phyloP scores from a whole-genome alignment of 371 early-diverging fungal genomes.

The Zancudomyces culisetae region DNA sequence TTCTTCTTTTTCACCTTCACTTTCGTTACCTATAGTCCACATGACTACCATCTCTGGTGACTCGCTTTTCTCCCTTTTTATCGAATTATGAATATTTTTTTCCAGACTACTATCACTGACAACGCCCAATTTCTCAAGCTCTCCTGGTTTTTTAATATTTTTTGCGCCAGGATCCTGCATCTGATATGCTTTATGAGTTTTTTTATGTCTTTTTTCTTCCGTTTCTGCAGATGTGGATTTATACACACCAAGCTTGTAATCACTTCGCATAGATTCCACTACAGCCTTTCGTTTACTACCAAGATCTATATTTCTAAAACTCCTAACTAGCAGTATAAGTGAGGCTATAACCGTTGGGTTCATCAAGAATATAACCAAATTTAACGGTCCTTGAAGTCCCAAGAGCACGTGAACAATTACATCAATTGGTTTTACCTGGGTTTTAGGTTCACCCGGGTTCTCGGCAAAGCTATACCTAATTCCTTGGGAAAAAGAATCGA shows the following conservation, averaged over 20 bases:
- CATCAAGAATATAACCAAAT: neutral
- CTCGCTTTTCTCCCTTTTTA: no score
- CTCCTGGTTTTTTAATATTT: no score
- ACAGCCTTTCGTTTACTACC: neutral
- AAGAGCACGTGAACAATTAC: neutral
- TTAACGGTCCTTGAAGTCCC: neutral
- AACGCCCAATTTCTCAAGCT: no score
- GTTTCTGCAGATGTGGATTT: no score
- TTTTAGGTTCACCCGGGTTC: neutral
- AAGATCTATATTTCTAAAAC: neutral
- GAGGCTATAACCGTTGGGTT: conserved; percentile 2
- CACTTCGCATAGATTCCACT: no score
- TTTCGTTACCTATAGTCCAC: no score
- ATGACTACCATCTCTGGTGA: neutral
- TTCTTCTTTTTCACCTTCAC: no score
- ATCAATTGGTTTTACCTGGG: neutral
- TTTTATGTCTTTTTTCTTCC: no score
- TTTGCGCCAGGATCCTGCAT: neutral
- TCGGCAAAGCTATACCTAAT: neutral
- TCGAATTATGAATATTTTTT: no score
- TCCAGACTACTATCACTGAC: no score
- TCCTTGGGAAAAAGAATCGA: conserved; percentile 1
- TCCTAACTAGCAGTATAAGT: neutral
- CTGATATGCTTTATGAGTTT: neutral
- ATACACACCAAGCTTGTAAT: no score